Conservation (phyloP, 768 basidiomycete genomes). For the Russula compacta region DNA sequence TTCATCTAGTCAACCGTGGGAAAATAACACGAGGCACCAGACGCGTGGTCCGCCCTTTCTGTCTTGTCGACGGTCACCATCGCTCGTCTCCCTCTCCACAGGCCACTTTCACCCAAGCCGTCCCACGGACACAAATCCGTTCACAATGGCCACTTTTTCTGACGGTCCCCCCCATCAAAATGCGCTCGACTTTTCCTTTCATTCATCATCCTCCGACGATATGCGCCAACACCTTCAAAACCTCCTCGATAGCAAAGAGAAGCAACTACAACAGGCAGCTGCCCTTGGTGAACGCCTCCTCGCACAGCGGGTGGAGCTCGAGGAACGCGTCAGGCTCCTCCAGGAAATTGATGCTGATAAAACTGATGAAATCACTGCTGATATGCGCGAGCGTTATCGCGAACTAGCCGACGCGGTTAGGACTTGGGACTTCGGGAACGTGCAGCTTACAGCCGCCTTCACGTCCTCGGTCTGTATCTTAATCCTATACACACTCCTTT, state of each 20-base stretch:
- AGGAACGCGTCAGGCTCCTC: conserved; percentile 76
- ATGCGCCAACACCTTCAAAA: conserved; percentile 35
- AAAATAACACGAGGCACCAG: neutral
- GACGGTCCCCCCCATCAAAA: conserved; percentile 21
- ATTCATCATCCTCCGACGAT: conserved; percentile 22
- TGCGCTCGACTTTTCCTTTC: conserved; percentile 6
- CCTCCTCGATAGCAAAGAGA: conserved; percentile 84
- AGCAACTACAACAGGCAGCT: conserved; percentile 85
- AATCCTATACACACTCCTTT: neutral
- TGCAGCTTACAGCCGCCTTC: conserved; percentile 62
- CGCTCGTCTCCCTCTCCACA: neutral
- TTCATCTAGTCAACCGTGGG: conserved; percentile 2
- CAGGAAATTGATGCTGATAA: conserved; percentile 63
- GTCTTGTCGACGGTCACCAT: neutral
- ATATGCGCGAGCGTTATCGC: conserved; percentile 63
- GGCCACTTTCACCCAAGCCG: neutral
- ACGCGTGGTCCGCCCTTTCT: neutral
- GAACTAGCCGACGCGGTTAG: conserved; percentile 70
- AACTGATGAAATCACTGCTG: conserved; percentile 51
- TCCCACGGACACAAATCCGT: neutral
- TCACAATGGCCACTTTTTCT: conserved; percentile 28
- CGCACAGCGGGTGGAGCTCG: conserved; percentile 87
- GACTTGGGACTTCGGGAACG: conserved; percentile 74
- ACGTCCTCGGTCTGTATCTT: conserved; percentile 46
- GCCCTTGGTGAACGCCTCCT: conserved; percentile 91